phyloP scores from a whole-genome alignment of 2,329 filamentous ascomycete genomes.

The Passalora sequoiae region DNA sequence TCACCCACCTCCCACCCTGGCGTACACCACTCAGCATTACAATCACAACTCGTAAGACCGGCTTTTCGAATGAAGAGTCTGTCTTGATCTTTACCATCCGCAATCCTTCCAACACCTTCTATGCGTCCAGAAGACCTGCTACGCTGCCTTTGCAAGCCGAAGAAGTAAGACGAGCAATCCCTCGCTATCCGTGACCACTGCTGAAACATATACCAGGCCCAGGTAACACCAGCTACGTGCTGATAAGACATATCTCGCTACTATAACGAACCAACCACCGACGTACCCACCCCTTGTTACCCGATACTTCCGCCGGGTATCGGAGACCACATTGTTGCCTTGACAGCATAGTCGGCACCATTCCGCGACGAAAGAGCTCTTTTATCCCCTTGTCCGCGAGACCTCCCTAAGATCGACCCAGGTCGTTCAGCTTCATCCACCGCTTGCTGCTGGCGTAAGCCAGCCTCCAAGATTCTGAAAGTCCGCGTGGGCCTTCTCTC shows the following conservation, averaged over 20 bases:
- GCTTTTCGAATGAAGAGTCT: conserved; percentile 15
- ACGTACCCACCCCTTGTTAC: conserved; percentile 58
- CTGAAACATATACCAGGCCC: conserved; percentile 45
- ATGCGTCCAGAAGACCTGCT: conserved; percentile 90
- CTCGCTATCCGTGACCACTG: conserved; percentile 11
- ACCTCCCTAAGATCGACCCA: conserved; percentile 81
- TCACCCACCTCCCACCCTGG: conserved; percentile 9
- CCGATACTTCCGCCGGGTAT: conserved; percentile 81
- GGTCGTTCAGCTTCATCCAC: conserved; percentile 51
- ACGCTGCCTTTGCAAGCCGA: conserved; percentile 89
- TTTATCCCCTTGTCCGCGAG: conserved; percentile 76
- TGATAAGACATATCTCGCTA: conserved; percentile 30
- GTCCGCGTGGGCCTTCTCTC: conserved; percentile 85
- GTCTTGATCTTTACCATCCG: conserved; percentile 1
- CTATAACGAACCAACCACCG: conserved; percentile 21
- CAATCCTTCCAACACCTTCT: conserved; percentile 42
- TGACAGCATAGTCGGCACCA: conserved; percentile 62
- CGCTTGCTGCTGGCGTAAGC: conserved; percentile 78
- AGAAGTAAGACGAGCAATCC: conserved; percentile 61
- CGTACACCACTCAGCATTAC: conserved; percentile 2
- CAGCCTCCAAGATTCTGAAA: conserved; percentile 60
- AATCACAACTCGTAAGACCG: conserved; percentile 5
- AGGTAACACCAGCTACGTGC: conserved; percentile 59
- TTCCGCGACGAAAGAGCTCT: conserved; percentile 79
- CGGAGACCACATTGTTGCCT: conserved; percentile 69